Percentiles rank a stretch among this genome's conserved stretches.
phyloP scores from a whole-genome alignment of 2,329 filamentous ascomycete genomes.

The Alternaria consortialis region DNA sequence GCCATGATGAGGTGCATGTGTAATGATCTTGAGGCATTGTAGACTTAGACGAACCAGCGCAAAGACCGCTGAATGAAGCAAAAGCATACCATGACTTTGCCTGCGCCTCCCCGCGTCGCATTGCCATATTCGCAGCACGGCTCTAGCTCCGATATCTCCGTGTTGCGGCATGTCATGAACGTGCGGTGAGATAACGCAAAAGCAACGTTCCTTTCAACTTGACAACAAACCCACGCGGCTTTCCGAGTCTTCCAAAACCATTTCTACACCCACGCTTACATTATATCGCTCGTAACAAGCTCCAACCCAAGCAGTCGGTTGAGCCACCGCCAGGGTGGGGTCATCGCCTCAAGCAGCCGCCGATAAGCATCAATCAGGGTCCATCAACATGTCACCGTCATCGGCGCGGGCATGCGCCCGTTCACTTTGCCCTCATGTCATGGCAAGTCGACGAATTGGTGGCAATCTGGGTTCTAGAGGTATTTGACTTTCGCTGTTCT shows the following conservation, averaged over 20 bases:
- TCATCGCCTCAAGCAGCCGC: slow-evolving; percentile 24
- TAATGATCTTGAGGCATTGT: slow-evolving; percentile 31
- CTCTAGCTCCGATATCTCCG: slow-evolving; percentile 22
- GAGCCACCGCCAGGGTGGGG: slow-evolving; percentile 34
- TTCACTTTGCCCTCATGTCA: slow-evolving; percentile 27
- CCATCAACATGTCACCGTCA: slow-evolving; percentile 45
- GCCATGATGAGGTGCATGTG: slow-evolving; percentile 17
- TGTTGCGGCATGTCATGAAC: slow-evolving; percentile 11
- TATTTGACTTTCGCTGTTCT: slow-evolving; percentile 33
- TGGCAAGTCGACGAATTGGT: slow-evolving; percentile 17
- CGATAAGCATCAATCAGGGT: slow-evolving; percentile 38
- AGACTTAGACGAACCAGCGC: slow-evolving; percentile 35
- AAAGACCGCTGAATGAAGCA: slow-evolving; percentile 23
- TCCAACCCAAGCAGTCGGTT: slow-evolving; percentile 19
- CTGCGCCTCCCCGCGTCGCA: slow-evolving; percentile 10
- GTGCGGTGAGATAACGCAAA: slow-evolving; percentile 23
- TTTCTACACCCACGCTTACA: slow-evolving; percentile 17
- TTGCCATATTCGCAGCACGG: slow-evolving; percentile 17
- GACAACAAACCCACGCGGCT: slow-evolving; percentile 13
- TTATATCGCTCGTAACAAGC: slow-evolving; percentile 8
- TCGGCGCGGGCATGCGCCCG: slow-evolving; percentile 39
- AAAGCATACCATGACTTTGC: slow-evolving; percentile 12
- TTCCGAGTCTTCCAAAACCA: neutral
- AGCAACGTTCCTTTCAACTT: slow-evolving; percentile 10
- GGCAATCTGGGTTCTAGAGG: slow-evolving; percentile 34